Base-by-base conservation (phyloP, 2,329 filamentous ascomycete genomes). In the Aureobasidium sp. region DNA sequence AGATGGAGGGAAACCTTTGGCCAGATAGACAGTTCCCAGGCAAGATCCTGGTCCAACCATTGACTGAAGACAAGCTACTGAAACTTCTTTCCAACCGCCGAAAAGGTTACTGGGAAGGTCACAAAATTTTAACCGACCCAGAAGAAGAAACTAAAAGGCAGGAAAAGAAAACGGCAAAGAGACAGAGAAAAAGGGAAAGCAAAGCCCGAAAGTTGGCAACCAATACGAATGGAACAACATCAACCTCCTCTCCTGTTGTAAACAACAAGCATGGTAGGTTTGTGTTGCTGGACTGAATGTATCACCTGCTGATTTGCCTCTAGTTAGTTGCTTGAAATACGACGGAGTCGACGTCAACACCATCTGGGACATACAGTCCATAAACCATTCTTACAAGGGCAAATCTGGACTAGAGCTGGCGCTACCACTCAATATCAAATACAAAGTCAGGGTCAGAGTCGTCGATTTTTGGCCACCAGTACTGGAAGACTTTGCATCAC, bases 391-490 rank as follows among this genome's bases (percentile, higher is more conserved):
- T 11, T 53, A 45, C 17, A 42, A 35, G 6, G 35, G 31, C 17
- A 49, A 27, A 21, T 43, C 35, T 25, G 47, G 58, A 13, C 27
- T 47, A 13, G 64, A 70, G 23, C 77, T 77, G 61, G 69, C 67
- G 2, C 68, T 92, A 0, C 89, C 91, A 0, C 79, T 85, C 60
- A 90, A 92, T 68, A 75, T 81, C 60, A 88, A 84, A 43, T 91
- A 91, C 69, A 83, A 84, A 49, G 77, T 84, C 23, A 78, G 81
- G 35, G 85, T 89, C 37, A 86, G 89, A n/a, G 86, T 95, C 1
- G 81, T 95, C 37, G 89, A 96, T 73, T 96, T 89, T 71, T 83
- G 81, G 61, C 93, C 93, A 0, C 74, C 78, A 2, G 78, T 79
- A 1, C 74, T 96, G 1, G 81, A 85, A 64, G 83, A 93, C 61